Percentiles rank a stretch among this genome's conserved stretches.
Evolutionary conservation across 2,329 filamentous ascomycete genomes (phyloP).

Genomic region (Trichoderma atrobrunneum): DNA sequence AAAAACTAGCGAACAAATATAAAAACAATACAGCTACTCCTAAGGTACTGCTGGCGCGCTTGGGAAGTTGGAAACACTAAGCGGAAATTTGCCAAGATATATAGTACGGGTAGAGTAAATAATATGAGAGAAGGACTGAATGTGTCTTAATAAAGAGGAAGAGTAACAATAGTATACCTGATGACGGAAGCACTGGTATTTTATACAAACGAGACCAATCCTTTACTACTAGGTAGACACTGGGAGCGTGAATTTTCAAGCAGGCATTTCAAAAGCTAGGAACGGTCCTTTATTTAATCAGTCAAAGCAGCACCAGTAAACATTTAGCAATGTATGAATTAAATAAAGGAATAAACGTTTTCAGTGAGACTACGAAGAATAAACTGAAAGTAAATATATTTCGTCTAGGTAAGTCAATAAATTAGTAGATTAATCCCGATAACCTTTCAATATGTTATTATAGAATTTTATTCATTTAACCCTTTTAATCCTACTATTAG

Average conservation of each 20-base stretch:
- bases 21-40: background rate
- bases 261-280: background rate
- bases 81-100: background rate
- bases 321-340: too few species aligned
- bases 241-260: background rate
- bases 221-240: background rate
- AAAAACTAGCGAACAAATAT: background rate
- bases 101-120: background rate
- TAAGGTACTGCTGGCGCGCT: background rate
- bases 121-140: background rate
- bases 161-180: background rate
- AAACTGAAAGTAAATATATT: background rate
- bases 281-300: background rate
- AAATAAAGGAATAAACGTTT: too few species aligned
- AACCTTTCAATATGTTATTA: background rate
- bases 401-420: background rate
- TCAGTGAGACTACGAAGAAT: background rate
- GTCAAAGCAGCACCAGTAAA: background rate
- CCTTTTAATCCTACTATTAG: background rate
- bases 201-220: background rate
- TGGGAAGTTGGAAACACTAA: slow-evolving; percentile 2
- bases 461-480: background rate
- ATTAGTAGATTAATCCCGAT: background rate
- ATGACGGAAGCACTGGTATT: background rate
- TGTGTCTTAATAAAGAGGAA: slow-evolving; percentile 1